phyloP scores from a whole-genome alignment of 2,329 filamentous ascomycete genomes.

The Westerdykella sp. region DNA sequence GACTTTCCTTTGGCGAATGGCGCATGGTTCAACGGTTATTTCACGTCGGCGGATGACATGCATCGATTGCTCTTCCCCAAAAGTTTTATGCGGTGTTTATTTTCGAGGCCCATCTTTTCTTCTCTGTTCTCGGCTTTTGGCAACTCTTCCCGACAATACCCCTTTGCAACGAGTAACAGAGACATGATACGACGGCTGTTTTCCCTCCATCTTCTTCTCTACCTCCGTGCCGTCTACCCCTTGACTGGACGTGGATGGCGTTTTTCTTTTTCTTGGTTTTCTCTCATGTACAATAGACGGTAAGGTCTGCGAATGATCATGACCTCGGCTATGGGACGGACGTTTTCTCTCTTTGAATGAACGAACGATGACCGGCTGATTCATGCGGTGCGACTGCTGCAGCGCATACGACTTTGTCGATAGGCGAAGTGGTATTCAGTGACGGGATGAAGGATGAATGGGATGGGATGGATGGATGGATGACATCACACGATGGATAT shows the following conservation, averaged over 20 bases:
- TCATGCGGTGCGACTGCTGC: too few relatives aligned
- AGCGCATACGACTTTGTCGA: too few relatives aligned
- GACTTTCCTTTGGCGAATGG: slow-evolving; percentile 32
- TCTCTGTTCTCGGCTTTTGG: slow-evolving; percentile 2
- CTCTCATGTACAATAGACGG: slow-evolving; percentile 31
- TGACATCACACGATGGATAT: too few relatives aligned
- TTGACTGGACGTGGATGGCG: slow-evolving; percentile 23
- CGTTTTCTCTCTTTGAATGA: too few relatives aligned
- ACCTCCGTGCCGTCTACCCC: slow-evolving; percentile 17
- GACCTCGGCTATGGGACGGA: too few relatives aligned
- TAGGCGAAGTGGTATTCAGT: too few relatives aligned
- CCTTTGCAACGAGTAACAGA: background rate
- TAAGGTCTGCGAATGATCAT: slow-evolving; percentile 19
- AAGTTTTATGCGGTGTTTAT: slow-evolving; percentile 28
- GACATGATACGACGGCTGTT: slow-evolving; percentile 11
- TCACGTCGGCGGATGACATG: too few relatives aligned
- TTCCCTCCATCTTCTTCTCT: slow-evolving; percentile 6
- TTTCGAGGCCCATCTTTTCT: slow-evolving; percentile 3
- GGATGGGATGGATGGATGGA: too few relatives aligned
- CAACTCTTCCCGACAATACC: background rate
- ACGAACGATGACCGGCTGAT: too few relatives aligned
- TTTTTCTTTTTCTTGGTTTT: slow-evolving; percentile 4
- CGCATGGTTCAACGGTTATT: slow-evolving; percentile 24
- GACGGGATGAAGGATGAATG: too few relatives aligned
- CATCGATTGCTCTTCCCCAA: slow-evolving; percentile 8